Conservation (phyloP, 805 yeast species). For the Candida namnaoensis region DNA sequence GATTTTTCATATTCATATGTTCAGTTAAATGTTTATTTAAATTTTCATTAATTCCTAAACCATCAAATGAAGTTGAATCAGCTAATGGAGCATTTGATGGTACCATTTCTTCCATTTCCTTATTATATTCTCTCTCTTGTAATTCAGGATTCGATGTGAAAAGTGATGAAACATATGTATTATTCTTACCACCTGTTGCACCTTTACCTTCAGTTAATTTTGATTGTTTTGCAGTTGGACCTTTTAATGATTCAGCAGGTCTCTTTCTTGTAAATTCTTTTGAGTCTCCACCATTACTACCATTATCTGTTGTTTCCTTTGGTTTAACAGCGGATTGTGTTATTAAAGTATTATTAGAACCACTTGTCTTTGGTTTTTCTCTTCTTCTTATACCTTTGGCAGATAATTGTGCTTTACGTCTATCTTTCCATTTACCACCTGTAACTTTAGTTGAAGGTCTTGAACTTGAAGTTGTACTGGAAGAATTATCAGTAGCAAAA, state of each 20-base stretch:
- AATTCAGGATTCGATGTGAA: slow-evolving; percentile 64
- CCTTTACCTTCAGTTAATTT: slow-evolving; percentile 40
- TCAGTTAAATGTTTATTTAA: slow-evolving; percentile 47
- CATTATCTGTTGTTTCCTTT: background rate
- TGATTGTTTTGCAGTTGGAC: slow-evolving; percentile 23
- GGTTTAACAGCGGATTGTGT: background rate
- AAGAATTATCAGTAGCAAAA: slow-evolving; percentile 41
- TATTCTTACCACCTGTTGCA: slow-evolving; percentile 36
- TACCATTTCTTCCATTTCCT: slow-evolving; percentile 20
- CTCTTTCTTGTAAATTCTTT: background rate
- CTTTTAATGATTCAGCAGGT: slow-evolving; percentile 12
- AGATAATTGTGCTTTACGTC: slow-evolving; percentile 36
- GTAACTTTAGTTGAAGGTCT: slow-evolving; percentile 32
- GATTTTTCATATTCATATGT: slow-evolving; percentile 47
- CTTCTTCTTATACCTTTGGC: slow-evolving; percentile 14
- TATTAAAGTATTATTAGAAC: background rate
- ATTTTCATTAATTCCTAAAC: slow-evolving; percentile 55
- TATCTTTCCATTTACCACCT: slow-evolving; percentile 81
- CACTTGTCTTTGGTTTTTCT: background rate
- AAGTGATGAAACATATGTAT: slow-evolving; percentile 76
- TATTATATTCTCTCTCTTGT: slow-evolving; percentile 28
- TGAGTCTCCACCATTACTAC: slow-evolving; percentile 3
- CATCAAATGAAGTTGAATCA: slow-evolving; percentile 61
- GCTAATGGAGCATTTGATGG: slow-evolving; percentile 83
- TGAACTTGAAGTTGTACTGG: slow-evolving; percentile 10